Conservation (phyloP, 352 stramenopile species). For the Globisporangium viniferum region DNA sequence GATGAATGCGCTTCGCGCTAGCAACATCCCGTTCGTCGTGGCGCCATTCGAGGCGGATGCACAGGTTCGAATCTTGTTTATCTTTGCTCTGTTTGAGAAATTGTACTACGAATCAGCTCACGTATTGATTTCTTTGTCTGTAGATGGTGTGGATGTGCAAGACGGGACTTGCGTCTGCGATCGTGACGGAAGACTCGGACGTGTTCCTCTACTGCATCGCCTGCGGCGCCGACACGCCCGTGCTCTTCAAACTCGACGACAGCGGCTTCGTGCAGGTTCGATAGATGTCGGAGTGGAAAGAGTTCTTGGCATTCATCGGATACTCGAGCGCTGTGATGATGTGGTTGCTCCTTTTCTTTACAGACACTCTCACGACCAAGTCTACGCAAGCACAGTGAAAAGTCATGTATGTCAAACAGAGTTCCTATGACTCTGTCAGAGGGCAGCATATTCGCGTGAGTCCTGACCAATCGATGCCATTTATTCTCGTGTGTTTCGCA, state of each 20-base stretch:
- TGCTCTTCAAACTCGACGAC: constrained; percentile 75
- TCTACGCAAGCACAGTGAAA: constrained; percentile 42
- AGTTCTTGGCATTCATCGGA: background rate
- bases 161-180: constrained; percentile 42
- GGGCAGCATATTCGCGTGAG: background rate
- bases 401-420: constrained; percentile 24
- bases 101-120: background rate
- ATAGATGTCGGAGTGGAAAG: background rate
- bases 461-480: background rate
- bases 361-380: constrained; percentile 55
- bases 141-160: constrained; percentile 85
- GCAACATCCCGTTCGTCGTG: constrained; percentile 55
- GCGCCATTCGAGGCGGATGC: constrained; percentile 75
- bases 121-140: background rate
- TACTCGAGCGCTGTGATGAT: background rate
- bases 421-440: background rate
- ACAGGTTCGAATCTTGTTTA: constrained; percentile 23
- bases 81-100: background rate
- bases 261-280: constrained; percentile 48
- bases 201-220: constrained; percentile 76
- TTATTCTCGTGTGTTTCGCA: background rate
- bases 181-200: constrained; percentile 82
- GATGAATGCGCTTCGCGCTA: constrained; percentile 45
- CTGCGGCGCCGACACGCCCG: constrained; percentile 38
- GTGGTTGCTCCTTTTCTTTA: background rate